phyloP scores from a whole-genome alignment of 208 protist species.

The Leishmania tarentolae region DNA sequence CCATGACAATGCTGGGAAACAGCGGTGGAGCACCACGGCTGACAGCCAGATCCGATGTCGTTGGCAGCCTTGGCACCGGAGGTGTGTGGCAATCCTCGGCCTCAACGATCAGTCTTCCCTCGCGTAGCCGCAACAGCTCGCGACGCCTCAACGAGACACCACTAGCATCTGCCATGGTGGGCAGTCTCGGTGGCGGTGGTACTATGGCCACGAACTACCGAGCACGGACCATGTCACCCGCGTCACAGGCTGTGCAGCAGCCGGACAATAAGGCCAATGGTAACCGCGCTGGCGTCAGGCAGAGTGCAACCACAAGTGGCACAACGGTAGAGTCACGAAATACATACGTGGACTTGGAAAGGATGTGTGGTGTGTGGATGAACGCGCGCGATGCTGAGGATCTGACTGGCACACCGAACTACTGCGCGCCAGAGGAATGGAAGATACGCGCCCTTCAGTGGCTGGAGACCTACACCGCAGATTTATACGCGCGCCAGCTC shows the following conservation, averaged over 20 bases:
- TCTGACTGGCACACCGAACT: slow-evolving; percentile 1
- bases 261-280: neutral
- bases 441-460: slow-evolving; percentile 81
- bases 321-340: neutral
- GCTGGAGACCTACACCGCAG: slow-evolving; percentile 75
- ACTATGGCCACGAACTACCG: neutral
- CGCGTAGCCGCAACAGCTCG: slow-evolving; percentile 23
- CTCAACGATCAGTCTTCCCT: slow-evolving; percentile 15
- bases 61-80: neutral
- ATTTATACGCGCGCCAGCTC: slow-evolving; percentile 59
- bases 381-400: slow-evolving; percentile 13
- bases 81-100: slow-evolving; percentile 8
- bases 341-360: slow-evolving; percentile 9
- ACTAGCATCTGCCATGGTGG: slow-evolving; percentile 9
- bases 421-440: slow-evolving; percentile 57
- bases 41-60: neutral
- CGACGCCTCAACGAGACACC: slow-evolving; percentile 18
- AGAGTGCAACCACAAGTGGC: too few relatives aligned
- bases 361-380: slow-evolving; percentile 26
- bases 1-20: neutral
- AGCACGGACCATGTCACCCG: neutral
- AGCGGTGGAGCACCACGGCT: neutral
- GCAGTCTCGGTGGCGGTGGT: neutral
- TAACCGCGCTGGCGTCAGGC: neutral
- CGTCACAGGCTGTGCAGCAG: neutral